Evolutionary conservation across 2,329 filamentous ascomycete genomes (phyloP).

Genomic region (Aspergillus neoniger): DNA sequence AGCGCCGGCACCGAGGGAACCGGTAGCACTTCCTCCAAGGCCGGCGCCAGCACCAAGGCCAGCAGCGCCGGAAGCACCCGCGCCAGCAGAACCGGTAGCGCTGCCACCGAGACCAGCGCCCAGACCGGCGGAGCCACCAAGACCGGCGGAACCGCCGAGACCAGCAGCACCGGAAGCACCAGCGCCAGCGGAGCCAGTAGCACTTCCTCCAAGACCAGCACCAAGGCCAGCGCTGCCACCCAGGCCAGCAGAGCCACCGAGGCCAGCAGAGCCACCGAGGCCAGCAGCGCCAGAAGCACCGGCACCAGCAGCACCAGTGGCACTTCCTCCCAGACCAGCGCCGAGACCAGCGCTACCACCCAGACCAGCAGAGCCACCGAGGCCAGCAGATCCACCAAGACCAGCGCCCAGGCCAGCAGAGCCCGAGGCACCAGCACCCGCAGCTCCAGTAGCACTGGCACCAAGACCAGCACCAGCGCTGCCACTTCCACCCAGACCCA

Average conservation of each 20-base stretch:
- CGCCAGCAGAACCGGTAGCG: neutral
- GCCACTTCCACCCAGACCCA: neutral
- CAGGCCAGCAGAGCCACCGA: neutral
- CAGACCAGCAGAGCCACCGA: neutral
- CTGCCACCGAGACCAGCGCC: neutral
- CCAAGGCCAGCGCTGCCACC: conserved; percentile 5
- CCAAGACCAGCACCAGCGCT: neutral
- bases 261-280: neutral
- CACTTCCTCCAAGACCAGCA: conserved; percentile 1
- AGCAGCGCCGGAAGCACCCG: neutral
- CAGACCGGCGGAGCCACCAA: neutral
- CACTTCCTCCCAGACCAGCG: neutral
- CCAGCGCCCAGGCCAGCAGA: neutral
- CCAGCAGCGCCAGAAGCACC: neutral
- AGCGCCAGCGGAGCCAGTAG: neutral
- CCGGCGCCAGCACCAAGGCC: neutral
- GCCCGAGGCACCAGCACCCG: neutral
- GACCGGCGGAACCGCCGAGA: neutral
- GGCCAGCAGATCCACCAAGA: neutral
- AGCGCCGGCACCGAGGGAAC: neutral
- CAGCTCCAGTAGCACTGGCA: neutral
- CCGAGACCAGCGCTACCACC: conserved; percentile 5
- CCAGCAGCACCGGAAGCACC: neutral
- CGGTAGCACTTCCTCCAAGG: neutral
- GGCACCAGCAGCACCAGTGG: neutral